phyloP scores from a whole-genome alignment of 495 filamentous ascomycete species.

The Chaetomidium leptoderma region DNA sequence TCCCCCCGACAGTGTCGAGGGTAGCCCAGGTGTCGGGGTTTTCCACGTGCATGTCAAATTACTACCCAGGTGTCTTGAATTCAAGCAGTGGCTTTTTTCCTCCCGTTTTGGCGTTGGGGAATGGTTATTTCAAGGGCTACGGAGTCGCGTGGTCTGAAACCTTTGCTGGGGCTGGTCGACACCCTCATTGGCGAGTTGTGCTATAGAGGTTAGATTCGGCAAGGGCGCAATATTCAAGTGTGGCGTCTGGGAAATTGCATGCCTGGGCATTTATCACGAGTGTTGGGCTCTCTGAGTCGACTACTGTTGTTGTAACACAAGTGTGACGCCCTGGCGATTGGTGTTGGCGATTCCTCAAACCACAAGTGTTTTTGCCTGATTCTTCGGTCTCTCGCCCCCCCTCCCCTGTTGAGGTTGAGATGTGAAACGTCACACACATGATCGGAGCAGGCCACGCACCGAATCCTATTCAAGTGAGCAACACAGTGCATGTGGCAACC shows the following conservation, averaged over 20 bases:
- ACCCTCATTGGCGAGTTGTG: not conserved
- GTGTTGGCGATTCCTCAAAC: not conserved
- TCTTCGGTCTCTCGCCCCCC: not conserved
- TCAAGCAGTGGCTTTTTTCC: not conserved
- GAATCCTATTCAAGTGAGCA: too few relatives aligned
- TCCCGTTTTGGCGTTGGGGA: not conserved
- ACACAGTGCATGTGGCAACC: too few relatives aligned
- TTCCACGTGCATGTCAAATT: not conserved
- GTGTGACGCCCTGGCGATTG: conserved; percentile 1
- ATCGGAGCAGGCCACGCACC: too few relatives aligned
- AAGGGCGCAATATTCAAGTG: not conserved
- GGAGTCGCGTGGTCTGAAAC: not conserved
- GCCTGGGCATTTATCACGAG: not conserved
- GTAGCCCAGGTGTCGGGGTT: not conserved
- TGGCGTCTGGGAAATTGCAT: not conserved
- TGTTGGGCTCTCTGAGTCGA: too few relatives aligned
- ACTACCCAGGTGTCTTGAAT: not conserved
- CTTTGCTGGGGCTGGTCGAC: not conserved
- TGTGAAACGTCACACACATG: too few relatives aligned
- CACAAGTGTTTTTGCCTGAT: not conserved
- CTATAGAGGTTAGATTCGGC: conserved; percentile 7
- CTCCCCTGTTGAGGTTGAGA: too few relatives aligned
- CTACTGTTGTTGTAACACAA: not conserved
- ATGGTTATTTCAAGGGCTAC: not conserved
- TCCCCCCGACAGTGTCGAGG: conserved; percentile 10